phyloP scores from a whole-genome alignment of 139 green algal genomes.

The Microglena sp. region DNA sequence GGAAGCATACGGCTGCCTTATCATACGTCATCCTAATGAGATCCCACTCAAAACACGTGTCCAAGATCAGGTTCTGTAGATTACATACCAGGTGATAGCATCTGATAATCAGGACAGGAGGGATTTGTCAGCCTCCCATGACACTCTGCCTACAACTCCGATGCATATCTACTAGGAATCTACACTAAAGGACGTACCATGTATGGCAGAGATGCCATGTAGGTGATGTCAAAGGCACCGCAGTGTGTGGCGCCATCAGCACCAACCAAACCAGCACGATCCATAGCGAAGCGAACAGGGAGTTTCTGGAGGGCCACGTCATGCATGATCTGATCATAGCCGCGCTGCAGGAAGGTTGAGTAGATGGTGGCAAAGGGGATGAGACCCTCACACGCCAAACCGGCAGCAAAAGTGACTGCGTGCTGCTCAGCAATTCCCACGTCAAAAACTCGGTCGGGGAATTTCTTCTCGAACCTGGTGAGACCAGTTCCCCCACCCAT shows the following conservation, averaged over 20 bases:
- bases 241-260: conserved; percentile 95
- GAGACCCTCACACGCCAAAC: conserved; percentile 89
- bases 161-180: too few species aligned
- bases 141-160: too few species aligned
- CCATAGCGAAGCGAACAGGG: conserved; percentile 95
- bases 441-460: conserved; percentile 87
- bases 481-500: conserved; percentile 98
- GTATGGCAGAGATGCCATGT: conserved; percentile 55
- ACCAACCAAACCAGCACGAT: conserved; percentile 92
- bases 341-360: conserved; percentile 95
- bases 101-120: too few species aligned
- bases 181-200: too few species aligned
- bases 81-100: too few species aligned
- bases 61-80: too few species aligned
- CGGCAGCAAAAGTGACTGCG: conserved; percentile 91
- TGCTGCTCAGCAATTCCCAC: conserved; percentile 99
- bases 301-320: conserved; percentile 91
- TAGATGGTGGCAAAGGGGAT: conserved; percentile 94
- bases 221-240: conserved; percentile 89
- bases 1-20: too few species aligned
- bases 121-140: too few species aligned
- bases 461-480: conserved; percentile 55
- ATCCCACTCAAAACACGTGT: too few species aligned
- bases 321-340: conserved; percentile 95
- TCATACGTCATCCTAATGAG: too few species aligned